Conservation (phyloP, 2,329 filamentous ascomycete species). For the Leptographium galeiforme region DNA sequence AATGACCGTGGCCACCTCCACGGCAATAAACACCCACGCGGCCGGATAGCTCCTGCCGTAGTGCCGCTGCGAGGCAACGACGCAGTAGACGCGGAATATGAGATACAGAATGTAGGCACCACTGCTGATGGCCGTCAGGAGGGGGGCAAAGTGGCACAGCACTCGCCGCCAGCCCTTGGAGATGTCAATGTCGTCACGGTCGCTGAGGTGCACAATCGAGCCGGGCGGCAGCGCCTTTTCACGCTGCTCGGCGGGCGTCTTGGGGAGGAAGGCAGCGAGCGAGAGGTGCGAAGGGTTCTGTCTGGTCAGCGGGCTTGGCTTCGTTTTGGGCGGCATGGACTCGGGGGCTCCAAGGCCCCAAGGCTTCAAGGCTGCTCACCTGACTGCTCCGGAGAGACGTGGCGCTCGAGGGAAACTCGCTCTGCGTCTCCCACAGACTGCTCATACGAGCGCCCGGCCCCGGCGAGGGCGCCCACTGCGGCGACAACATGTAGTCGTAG, state of each 20-base stretch:
- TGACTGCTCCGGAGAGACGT: slow-evolving; percentile 9
- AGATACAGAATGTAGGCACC: slow-evolving; percentile 29
- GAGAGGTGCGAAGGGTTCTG: slow-evolving; percentile 30
- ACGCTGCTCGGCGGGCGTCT: slow-evolving; percentile 12
- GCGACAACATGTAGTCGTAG: slow-evolving; percentile 5
- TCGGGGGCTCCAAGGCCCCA: too few relatives aligned
- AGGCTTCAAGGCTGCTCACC: not conserved
- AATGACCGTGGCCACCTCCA: slow-evolving; percentile 12
- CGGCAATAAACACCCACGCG: slow-evolving; percentile 12
- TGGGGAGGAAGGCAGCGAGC: slow-evolving; percentile 25
- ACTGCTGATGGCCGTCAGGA: slow-evolving; percentile 26
- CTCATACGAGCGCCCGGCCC: slow-evolving; percentile 7
- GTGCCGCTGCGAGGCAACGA: slow-evolving; percentile 33
- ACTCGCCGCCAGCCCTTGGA: slow-evolving; percentile 27
- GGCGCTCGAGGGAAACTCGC: slow-evolving; percentile 7
- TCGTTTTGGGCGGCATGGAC: too few relatives aligned
- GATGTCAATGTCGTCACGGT: slow-evolving; percentile 29
- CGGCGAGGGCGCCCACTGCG: slow-evolving; percentile 8
- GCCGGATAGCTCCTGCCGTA: slow-evolving; percentile 26
- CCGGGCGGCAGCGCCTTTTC: slow-evolving; percentile 20
- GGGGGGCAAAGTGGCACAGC: slow-evolving; percentile 22
- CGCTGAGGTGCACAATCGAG: slow-evolving; percentile 25
- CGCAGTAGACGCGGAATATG: slow-evolving; percentile 36
- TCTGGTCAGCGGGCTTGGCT: too few relatives aligned
- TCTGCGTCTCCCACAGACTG: slow-evolving; percentile 8